Evolutionary conservation across 1,284 basidiomycete genomes (phyloP), one percentile per base, ranked within the genome.

Genomic region (Cutaneotrichosporon mucoides): DNA sequence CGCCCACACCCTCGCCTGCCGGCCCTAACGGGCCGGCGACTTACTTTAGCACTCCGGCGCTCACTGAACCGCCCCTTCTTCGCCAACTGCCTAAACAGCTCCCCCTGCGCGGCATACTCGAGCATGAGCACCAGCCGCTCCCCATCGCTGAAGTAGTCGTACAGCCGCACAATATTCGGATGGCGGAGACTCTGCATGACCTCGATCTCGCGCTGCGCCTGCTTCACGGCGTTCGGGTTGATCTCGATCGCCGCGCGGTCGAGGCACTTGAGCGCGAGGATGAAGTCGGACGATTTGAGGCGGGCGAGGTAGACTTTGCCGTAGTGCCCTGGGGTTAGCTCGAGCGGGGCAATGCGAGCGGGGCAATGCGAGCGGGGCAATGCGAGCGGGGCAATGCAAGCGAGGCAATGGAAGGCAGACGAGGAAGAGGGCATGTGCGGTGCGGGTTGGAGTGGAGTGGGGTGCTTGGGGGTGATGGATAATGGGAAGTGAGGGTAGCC

Each of bases 271-370:
- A 66, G 59, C 9, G 65, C 62, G 12, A 64, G 34, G n/a, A 64
- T 48, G 37, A 58, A 64, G 34, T 40, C 49, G 62, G 86, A 83
- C 58, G 81, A 73, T 71, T 90, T 92, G 3, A 93, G 95, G 53
- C 94, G 86, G 41, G 95, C 92, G 86, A 98, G 93, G 82, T 98
- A 98, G 37, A 99, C 95, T 1, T 90, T 89, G 0, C 95, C 95
- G 67, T 97, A 98, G 46, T 71, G 67, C 24, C 73, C 73, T 72
- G 48, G 3, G 9, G 15, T 13, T 13, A 34, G 10, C 40, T 24
- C 44, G 13, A 42, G 33, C 24, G 4, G n/a, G 36, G 13, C 34
- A n/a, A 7, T 2, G 24, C 24, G 24, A 24, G 24, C 24, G 24
- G 24, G 24, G 24, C 24, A 24, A 24, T 24, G 24, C 24, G 24